phyloP scores from a whole-genome alignment of 768 basidiomycete genomes.

The Kockovaella imperatae region DNA sequence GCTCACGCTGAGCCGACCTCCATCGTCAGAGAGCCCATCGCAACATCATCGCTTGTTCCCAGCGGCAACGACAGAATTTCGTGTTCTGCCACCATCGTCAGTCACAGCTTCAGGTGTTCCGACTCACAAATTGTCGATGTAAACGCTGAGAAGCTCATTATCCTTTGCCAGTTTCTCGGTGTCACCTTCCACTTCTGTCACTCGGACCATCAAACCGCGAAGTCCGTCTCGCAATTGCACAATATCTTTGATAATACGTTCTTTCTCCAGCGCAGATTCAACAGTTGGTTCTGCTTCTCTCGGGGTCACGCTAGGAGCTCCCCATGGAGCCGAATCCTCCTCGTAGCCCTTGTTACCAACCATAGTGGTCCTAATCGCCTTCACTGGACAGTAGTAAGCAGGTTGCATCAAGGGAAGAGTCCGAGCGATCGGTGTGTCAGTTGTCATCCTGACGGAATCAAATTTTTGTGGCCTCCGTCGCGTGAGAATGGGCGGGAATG shows the following conservation, averaged over 20 bases:
- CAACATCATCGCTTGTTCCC: slow-evolving; percentile 17
- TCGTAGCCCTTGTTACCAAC: too few species aligned
- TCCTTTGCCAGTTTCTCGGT: slow-evolving; percentile 35
- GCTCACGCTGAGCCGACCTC: too few species aligned
- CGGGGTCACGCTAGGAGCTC: not conserved
- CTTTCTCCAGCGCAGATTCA: slow-evolving; percentile 32
- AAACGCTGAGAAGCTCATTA: slow-evolving; percentile 38
- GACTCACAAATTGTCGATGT: slow-evolving; percentile 40
- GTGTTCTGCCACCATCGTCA: slow-evolving; percentile 16
- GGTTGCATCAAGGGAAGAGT: too few species aligned
- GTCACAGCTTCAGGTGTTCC: not conserved
- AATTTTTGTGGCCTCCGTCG: too few species aligned
- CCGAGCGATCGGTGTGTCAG: too few species aligned
- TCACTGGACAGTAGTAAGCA: too few species aligned
- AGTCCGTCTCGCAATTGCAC: slow-evolving; percentile 27
- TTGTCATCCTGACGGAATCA: too few species aligned
- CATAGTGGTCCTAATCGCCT: slow-evolving; percentile 7
- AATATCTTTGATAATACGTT: slow-evolving; percentile 36
- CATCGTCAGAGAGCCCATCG: too few species aligned
- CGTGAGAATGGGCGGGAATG: too few species aligned
- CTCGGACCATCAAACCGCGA: slow-evolving; percentile 24
- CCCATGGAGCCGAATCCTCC: too few species aligned
- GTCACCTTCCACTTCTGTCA: slow-evolving; percentile 32
- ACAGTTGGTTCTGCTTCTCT: slow-evolving; percentile 34
- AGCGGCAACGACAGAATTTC: slow-evolving; percentile 39